These are phyloP conservation scores for Colletotrichum eleusines DNA, from an alignment of 2,329 filamentous ascomycete species.

Conservation along the genomic window DNA sequence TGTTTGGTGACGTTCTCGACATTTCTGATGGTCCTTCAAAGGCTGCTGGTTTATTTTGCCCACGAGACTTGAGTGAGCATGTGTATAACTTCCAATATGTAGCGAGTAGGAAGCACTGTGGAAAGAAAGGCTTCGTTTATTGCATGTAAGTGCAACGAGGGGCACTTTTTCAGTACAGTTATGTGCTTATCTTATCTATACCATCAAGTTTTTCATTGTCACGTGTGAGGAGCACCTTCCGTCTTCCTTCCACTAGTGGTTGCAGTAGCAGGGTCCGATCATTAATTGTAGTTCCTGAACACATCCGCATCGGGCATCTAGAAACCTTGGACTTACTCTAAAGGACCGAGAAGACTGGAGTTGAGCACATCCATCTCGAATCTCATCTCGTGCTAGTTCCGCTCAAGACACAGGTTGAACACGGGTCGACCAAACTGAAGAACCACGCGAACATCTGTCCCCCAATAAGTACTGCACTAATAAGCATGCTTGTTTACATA, in stretches of 20 bases:
- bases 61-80: background rate
- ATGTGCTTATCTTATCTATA: conserved; percentile 4
- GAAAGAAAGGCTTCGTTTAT: conserved; percentile 13
- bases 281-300: background rate
- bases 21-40: background rate
- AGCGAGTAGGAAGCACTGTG: background rate
- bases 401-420: background rate
- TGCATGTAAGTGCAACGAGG: conserved; percentile 27
- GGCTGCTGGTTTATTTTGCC: background rate
- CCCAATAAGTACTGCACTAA: background rate
- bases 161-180: background rate
- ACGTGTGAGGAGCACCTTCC: conserved; percentile 15
- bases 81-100: background rate
- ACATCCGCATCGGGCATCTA: no score
- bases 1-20: conserved; percentile 76
- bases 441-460: background rate
- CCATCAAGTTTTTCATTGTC: conserved; percentile 10
- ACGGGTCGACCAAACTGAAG: background rate
- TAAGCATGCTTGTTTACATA: background rate
- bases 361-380: no score
- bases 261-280: no score
- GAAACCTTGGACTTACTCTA: no score
- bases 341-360: background rate
- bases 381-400: background rate
- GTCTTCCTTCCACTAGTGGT: background rate